A percentile compares a stretch with the other conserved stretches of the same genome.
These are phyloP conservation scores for Tetrastigma voinierianum DNA, from an alignment of 164 flowering plant species.

Conservation along the genomic window DNA sequence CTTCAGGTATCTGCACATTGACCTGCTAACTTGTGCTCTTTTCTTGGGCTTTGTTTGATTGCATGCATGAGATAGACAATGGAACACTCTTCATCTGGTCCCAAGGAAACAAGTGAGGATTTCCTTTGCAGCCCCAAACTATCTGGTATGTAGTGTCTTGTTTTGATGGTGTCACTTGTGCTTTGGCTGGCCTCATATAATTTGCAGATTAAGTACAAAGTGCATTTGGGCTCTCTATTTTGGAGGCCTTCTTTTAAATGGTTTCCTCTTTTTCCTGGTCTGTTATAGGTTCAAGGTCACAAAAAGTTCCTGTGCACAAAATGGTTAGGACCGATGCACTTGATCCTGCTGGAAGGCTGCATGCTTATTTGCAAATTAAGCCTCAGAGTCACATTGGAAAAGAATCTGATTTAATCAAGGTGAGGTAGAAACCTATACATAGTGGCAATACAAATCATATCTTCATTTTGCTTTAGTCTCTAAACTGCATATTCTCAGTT, in stretches of 20 bases:
- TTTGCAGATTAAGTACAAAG: neutral
- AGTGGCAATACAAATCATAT: neutral
- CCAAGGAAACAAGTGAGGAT: conserved; percentile 29
- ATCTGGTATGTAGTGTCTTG: conserved; percentile 40
- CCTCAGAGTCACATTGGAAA: conserved; percentile 34
- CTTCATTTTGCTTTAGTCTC: neutral
- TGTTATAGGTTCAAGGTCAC: conserved; percentile 43
- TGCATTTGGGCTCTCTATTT: neutral
- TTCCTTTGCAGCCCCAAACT: conserved; percentile 30
- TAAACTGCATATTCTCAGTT: neutral
- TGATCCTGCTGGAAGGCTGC: conserved; percentile 94
- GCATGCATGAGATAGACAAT: conserved; percentile 38
- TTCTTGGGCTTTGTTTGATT: neutral
- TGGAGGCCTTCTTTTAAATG: neutral
- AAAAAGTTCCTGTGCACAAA: conserved; percentile 77
- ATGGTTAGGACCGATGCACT: conserved; percentile 85
- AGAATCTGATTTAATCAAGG: conserved; percentile 47
- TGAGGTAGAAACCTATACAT: conserved; percentile 50
- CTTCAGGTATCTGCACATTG: neutral
- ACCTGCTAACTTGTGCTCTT: neutral
- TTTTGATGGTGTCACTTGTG: neutral
- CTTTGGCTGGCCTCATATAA: neutral
- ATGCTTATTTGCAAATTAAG: conserved; percentile 72
- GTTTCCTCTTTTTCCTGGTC: neutral
- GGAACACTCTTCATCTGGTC: conserved; percentile 37